These are phyloP conservation scores for Dictyostelium capitatum DNA, from an alignment of 78 protist species.

Conservation along the genomic window DNA sequence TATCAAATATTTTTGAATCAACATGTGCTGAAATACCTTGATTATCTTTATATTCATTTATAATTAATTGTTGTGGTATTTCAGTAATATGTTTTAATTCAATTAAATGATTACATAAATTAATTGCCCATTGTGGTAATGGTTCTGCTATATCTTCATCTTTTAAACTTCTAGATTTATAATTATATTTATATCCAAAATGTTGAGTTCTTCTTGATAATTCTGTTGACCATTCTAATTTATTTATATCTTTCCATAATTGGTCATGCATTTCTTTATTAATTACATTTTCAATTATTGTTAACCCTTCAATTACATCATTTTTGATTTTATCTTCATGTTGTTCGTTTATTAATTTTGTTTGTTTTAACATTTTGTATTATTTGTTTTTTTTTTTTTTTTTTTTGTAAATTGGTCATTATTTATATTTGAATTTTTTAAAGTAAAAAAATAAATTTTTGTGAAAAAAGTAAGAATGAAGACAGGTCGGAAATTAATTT, in stretches of 20 bases:
- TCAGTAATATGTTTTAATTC: background rate
- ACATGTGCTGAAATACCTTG: constrained; percentile 42
- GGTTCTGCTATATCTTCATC: constrained; percentile 21
- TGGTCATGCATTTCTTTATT: background rate
- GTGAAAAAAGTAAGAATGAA: too few relatives aligned
- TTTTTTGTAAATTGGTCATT: too few relatives aligned
- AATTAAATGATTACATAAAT: background rate
- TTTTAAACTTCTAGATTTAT: constrained; percentile 13
- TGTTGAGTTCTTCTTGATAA: constrained; percentile 33
- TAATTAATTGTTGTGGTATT: constrained; percentile 19
- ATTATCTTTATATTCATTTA: constrained; percentile 17
- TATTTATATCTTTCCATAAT: background rate
- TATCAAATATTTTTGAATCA: constrained; percentile 31
- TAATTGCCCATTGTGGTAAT: constrained; percentile 14
- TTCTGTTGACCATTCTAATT: background rate
- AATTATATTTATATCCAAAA: constrained; percentile 35
- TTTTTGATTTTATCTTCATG: background rate
- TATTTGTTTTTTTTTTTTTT: too few relatives aligned
- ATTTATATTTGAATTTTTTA: too few relatives aligned
- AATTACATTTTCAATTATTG: constrained; percentile 16
- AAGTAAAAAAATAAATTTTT: too few relatives aligned
- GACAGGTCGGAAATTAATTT: too few relatives aligned
- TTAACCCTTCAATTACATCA: background rate
- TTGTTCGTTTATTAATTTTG: too few relatives aligned
- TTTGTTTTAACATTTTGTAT: too few relatives aligned